phyloP scores from a whole-genome alignment of 441 rosid species.

The Capsella rubella region DNA sequence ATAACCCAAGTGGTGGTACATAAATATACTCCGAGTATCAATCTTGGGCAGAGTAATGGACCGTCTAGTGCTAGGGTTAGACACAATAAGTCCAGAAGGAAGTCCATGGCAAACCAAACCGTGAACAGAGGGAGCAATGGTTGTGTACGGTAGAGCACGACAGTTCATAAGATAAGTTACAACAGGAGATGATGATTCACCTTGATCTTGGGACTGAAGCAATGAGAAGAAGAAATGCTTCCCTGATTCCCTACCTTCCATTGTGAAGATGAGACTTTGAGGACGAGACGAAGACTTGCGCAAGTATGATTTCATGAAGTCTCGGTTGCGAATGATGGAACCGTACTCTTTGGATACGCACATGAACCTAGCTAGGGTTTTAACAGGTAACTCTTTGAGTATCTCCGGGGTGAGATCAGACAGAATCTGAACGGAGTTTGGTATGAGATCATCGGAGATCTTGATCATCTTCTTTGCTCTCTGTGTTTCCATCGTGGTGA shows the following conservation, averaged over 20 bases:
- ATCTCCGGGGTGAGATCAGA: not conserved
- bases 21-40: not conserved
- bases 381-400: slow-evolving; percentile 22
- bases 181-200: not conserved
- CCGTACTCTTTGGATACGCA: slow-evolving; percentile 6
- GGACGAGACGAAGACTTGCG: slow-evolving; percentile 14
- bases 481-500: not conserved
- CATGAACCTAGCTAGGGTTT: slow-evolving; percentile 26
- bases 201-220: not conserved
- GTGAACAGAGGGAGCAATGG: slow-evolving; percentile 15
- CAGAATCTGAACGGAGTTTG: not conserved
- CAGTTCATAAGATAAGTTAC: slow-evolving; percentile 23
- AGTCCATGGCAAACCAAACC: slow-evolving; percentile 34
- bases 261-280: slow-evolving; percentile 22
- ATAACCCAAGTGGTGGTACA: not conserved
- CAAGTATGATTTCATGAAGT: slow-evolving; percentile 22
- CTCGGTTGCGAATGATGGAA: slow-evolving; percentile 16
- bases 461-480: not conserved
- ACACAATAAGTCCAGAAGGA: slow-evolving; percentile 3
- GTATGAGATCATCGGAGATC: not conserved
- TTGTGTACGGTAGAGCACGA: not conserved
- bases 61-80: not conserved
- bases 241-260: not conserved
- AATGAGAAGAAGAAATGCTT: slow-evolving; percentile 19
- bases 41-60: not conserved